Percentiles rank a stretch among this genome's conserved stretches.
Evolutionary conservation across 2,329 filamentous ascomycete species (phyloP).

Genomic region (Fusarium sp.): DNA sequence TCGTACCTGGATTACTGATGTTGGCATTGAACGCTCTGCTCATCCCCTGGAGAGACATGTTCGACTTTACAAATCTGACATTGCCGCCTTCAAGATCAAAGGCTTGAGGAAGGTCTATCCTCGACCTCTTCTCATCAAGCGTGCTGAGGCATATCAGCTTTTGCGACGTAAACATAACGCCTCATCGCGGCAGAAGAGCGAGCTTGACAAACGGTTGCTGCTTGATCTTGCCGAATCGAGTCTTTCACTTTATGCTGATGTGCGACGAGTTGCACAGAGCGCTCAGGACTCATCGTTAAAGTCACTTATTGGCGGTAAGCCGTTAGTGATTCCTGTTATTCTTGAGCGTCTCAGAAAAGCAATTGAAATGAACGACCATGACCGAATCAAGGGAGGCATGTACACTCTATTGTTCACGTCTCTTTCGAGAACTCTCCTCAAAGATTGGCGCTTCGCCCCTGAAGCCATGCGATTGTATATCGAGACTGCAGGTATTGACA

Average conservation of each 20-base stretch:
- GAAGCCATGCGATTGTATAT: conserved; percentile 91
- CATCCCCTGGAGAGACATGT: conserved; percentile 90
- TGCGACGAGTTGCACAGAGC: conserved; percentile 91
- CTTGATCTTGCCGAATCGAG: conserved; percentile 90
- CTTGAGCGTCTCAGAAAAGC: conserved; percentile 82
- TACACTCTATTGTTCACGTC: conserved; percentile 92
- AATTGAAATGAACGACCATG: conserved; percentile 82
- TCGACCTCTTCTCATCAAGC: conserved; percentile 87
- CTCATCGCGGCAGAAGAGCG: conserved; percentile 84
- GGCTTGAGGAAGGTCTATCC: conserved; percentile 93
- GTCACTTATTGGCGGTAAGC: conserved; percentile 85
- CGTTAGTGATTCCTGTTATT: conserved; percentile 89
- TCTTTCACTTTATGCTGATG: conserved; percentile 92
- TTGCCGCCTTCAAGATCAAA: conserved; percentile 92
- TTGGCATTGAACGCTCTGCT: conserved; percentile 94
- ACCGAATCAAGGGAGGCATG: conserved; percentile 93
- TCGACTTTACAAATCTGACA: conserved; percentile 85
- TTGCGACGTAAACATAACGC: conserved; percentile 95
- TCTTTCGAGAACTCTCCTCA: conserved; percentile 84
- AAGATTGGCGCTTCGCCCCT: conserved; percentile 95
- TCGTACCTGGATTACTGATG: conserved; percentile 95
- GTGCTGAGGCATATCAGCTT: conserved; percentile 93
- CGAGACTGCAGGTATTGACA: conserved; percentile 88
- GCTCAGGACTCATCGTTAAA: conserved; percentile 94
- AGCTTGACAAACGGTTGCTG: conserved; percentile 86